These are phyloP conservation scores for Saturnispora bothae DNA, from an alignment of 805 yeast genomes.

Conservation along the genomic window DNA sequence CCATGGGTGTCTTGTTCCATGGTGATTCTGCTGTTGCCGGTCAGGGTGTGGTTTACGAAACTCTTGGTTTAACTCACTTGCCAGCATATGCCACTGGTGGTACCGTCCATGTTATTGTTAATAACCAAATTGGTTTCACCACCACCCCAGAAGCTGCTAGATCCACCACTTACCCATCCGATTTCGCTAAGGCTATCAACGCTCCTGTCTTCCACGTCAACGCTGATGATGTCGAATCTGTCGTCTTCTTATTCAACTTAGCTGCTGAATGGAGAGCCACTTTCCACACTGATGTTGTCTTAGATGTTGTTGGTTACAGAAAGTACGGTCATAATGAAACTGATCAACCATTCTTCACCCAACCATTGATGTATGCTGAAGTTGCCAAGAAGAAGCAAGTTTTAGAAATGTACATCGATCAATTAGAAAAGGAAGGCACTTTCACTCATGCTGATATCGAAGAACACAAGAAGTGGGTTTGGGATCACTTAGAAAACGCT, in stretches of 20 bases:
- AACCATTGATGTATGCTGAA: slow-evolving; percentile 92
- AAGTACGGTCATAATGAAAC: slow-evolving; percentile 99
- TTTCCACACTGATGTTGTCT: slow-evolving; percentile 92
- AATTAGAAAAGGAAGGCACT: slow-evolving; percentile 76
- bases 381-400: slow-evolving; percentile 85
- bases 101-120: slow-evolving; percentile 89
- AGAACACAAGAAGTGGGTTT: slow-evolving; percentile 97
- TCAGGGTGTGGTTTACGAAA: slow-evolving; percentile 98
- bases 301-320: slow-evolving; percentile 97
- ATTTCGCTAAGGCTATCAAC: slow-evolving; percentile 90
- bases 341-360: slow-evolving; percentile 98
- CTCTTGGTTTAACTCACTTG: slow-evolving; percentile 85
- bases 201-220: slow-evolving; percentile 99
- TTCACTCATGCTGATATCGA: slow-evolving; percentile 84
- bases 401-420: slow-evolving; percentile 71
- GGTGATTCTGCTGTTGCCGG: slow-evolving; percentile 99
- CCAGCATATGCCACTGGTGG: slow-evolving; percentile 99
- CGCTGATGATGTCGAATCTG: slow-evolving; percentile 95
- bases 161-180: slow-evolving; percentile 97
- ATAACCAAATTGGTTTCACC: slow-evolving; percentile 98
- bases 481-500: slow-evolving; percentile 87
- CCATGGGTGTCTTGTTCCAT: slow-evolving; percentile 85
- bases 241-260: slow-evolving; percentile 80
- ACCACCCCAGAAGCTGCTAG: slow-evolving; percentile 97
- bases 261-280: slow-evolving; percentile 99